Conservation (phyloP, 2,329 filamentous ascomycete species). For the Diaporthe longicolla region DNA sequence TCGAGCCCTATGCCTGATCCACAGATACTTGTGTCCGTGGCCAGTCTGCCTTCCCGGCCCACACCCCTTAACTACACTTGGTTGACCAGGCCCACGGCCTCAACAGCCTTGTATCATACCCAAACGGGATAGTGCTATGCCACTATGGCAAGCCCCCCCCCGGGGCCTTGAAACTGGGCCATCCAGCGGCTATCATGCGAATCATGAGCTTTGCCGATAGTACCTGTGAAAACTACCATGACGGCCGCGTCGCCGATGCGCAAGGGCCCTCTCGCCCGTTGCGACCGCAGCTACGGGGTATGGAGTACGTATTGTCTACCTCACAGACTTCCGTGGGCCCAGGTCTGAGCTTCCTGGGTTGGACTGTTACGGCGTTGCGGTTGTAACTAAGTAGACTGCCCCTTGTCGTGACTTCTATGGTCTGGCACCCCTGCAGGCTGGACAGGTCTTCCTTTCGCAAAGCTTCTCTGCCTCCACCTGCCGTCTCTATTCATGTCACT, state of each 20-base stretch:
- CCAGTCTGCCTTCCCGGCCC: constrained; percentile 25
- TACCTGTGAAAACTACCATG: constrained; percentile 23
- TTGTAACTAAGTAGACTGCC: constrained; percentile 19
- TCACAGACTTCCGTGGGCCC: constrained; percentile 15
- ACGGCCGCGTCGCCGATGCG: constrained; percentile 15
- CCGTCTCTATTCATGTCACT: constrained; percentile 23
- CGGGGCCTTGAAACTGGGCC: constrained; percentile 10
- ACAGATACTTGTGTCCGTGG: background rate
- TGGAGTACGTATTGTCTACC: constrained; percentile 10
- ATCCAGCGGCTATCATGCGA: constrained; percentile 34
- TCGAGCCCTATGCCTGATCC: constrained; percentile 34
- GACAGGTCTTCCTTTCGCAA: constrained; percentile 14
- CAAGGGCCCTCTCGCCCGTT: constrained; percentile 23
- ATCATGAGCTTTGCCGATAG: constrained; percentile 33
- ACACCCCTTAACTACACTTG: constrained; percentile 38
- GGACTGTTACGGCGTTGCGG: background rate
- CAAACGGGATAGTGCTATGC: constrained; percentile 18
- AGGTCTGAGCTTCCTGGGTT: background rate
- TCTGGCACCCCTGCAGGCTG: constrained; percentile 29
- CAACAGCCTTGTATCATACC: constrained; percentile 13
- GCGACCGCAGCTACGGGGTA: constrained; percentile 7
- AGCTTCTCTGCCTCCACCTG: constrained; percentile 34
- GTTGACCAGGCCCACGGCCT: constrained; percentile 8
- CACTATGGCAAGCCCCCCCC: constrained; percentile 24
- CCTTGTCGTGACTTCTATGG: constrained; percentile 24